Conservation (phyloP, 768 basidiomycete genomes). For the Pleurotus giganteus region DNA sequence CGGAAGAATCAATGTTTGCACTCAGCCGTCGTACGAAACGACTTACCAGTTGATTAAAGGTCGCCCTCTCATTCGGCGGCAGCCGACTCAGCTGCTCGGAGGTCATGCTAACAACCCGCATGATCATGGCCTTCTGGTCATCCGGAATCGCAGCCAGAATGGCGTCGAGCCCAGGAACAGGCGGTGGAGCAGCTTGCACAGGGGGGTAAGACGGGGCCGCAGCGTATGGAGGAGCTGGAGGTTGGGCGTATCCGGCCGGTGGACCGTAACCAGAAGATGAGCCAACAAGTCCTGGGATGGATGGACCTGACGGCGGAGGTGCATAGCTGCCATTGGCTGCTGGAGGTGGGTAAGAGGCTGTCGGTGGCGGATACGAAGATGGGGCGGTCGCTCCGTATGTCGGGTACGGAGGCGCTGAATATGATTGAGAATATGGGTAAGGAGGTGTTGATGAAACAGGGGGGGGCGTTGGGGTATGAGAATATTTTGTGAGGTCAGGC, state of each 20-base stretch:
- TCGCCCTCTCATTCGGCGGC: slow-evolving; percentile 70
- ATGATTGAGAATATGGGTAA: slow-evolving; percentile 16
- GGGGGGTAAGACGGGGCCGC: slow-evolving; percentile 16
- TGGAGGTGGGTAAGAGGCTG: slow-evolving; percentile 14
- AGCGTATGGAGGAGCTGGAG: slow-evolving; percentile 23
- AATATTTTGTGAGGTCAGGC: slow-evolving; percentile 34
- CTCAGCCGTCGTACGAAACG: neutral
- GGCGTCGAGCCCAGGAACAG: slow-evolving; percentile 38
- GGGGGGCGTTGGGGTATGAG: slow-evolving; percentile 28
- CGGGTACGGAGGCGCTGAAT: slow-evolving; percentile 20
- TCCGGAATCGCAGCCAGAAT: slow-evolving; percentile 61
- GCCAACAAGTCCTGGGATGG: neutral
- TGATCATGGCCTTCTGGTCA: slow-evolving; percentile 73
- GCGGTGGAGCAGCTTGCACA: slow-evolving; percentile 21
- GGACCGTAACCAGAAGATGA: neutral
- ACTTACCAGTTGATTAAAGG: slow-evolving; percentile 81
- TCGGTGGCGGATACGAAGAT: slow-evolving; percentile 4
- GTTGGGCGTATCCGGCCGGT: slow-evolving; percentile 14
- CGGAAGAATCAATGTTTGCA: slow-evolving; percentile 1
- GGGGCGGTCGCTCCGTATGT: slow-evolving; percentile 1
- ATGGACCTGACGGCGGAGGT: slow-evolving; percentile 2
- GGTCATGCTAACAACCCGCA: slow-evolving; percentile 79
- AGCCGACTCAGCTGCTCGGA: slow-evolving; percentile 79
- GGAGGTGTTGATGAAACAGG: slow-evolving; percentile 17
- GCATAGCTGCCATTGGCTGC: slow-evolving; percentile 1